Conservation (phyloP, 1,284 basidiomycete genomes). For the Ustilago sp. region DNA sequence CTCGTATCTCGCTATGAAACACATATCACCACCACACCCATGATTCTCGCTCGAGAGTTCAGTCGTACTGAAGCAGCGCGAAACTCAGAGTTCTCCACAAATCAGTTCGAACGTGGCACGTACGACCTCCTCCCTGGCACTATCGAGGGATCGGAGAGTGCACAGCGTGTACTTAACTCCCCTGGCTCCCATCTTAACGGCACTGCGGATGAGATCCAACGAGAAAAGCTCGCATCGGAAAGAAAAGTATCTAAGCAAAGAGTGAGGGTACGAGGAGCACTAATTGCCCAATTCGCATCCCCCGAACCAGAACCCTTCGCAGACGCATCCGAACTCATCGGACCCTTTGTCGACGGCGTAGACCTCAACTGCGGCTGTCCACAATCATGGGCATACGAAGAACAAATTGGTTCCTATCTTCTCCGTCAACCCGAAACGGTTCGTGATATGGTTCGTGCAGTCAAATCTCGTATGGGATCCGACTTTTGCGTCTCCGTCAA, state of each 20-base stretch:
- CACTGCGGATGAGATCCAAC: slow-evolving; percentile 16
- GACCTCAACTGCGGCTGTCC: slow-evolving; percentile 74
- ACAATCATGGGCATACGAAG: slow-evolving; percentile 70
- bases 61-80: slow-evolving; percentile 73
- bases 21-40: slow-evolving; percentile 75
- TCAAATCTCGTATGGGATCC: slow-evolving; percentile 74
- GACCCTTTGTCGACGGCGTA: slow-evolving; percentile 73
- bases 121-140: slow-evolving; percentile 70
- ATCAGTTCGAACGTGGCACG: slow-evolving; percentile 72
- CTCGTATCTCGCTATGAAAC: slow-evolving; percentile 74
- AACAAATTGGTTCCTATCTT: slow-evolving; percentile 75
- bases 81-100: slow-evolving; percentile 74
- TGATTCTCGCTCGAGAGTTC: slow-evolving; percentile 75
- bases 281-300: slow-evolving; percentile 75
- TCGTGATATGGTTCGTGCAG: slow-evolving; percentile 73
- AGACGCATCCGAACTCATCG: slow-evolving; percentile 74
- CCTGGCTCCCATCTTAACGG: background rate
- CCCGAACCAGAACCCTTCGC: slow-evolving; percentile 73
- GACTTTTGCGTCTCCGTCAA: slow-evolving; percentile 75
- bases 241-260: slow-evolving; percentile 28
- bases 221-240: slow-evolving; percentile 15
- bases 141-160: slow-evolving; percentile 51
- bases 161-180: slow-evolving; percentile 10
- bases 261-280: slow-evolving; percentile 71
- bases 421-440: slow-evolving; percentile 75